phyloP scores from a whole-genome alignment of 345 rosid species.

The Acer yangbiense region DNA sequence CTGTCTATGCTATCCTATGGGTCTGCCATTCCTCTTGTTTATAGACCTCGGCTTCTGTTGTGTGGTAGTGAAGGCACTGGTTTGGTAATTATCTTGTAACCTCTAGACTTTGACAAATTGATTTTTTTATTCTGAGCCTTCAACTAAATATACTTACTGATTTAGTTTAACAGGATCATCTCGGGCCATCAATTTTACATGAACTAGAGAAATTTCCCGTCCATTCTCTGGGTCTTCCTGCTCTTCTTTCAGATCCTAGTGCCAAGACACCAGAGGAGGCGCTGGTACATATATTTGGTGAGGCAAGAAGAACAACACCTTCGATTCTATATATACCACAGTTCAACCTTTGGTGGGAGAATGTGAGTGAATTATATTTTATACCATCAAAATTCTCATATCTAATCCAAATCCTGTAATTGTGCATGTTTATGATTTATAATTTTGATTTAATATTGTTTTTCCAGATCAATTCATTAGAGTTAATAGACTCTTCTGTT shows the following conservation, averaged over 20 bases:
- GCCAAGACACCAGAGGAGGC: constrained; percentile 99
- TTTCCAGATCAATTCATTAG: constrained; percentile 16
- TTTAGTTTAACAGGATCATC: constrained; percentile 93
- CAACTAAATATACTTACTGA: constrained; percentile 71
- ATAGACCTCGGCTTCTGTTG: constrained; percentile 91
- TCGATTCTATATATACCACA: constrained; percentile 91
- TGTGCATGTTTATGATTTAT: neutral
- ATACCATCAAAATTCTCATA: neutral
- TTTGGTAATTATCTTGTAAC: constrained; percentile 70
- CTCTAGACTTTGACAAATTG: constrained; percentile 20
- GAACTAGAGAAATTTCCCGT: constrained; percentile 97
- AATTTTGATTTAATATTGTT: too few species aligned
- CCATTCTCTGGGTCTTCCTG: constrained; percentile 95
- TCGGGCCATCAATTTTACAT: constrained; percentile 97
- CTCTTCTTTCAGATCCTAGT: constrained; percentile 98
- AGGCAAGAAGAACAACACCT: constrained; percentile 96
- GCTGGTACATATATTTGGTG: constrained; percentile 94
- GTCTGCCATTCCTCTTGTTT: constrained; percentile 88
- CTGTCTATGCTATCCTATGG: constrained; percentile 95
- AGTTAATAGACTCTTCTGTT: constrained; percentile 19
- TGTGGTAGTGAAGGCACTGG: constrained; percentile 90
- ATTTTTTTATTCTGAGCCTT: constrained; percentile 27
- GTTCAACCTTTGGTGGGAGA: constrained; percentile 98
- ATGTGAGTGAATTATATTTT: constrained; percentile 47
- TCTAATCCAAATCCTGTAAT: constrained; percentile 5